Evolutionary conservation across 1,139 yeast species (phyloP).

Genomic region (Pichia sp.): DNA sequence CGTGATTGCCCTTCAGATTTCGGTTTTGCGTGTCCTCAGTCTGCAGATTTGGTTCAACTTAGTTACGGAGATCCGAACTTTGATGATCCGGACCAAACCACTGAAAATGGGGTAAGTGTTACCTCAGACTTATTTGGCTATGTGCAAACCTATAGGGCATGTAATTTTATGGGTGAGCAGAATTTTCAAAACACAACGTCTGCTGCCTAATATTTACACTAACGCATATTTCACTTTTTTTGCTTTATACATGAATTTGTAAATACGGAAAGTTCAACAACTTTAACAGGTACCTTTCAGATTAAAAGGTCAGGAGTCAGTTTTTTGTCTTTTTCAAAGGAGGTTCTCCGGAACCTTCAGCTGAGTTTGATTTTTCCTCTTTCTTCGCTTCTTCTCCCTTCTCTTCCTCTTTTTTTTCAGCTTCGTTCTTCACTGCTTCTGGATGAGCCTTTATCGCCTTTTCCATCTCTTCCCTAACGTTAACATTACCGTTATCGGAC

Average conservation of each 20-base stretch:
- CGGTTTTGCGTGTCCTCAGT: conserved; percentile 66
- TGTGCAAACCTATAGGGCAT: conserved; percentile 10
- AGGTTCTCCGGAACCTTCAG: not conserved
- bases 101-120: not conserved
- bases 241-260: not conserved
- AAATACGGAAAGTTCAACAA: not conserved
- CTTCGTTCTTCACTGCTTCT: conserved; percentile 12
- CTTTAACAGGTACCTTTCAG: too few species aligned
- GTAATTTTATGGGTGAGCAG: conserved; percentile 14
- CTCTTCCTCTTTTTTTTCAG: conserved; percentile 7
- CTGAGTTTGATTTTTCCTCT: not conserved
- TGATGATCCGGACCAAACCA: not conserved
- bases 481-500: conserved; percentile 35
- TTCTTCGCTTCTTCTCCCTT: conserved; percentile 1
- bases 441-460: conserved; percentile 17
- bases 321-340: conserved; percentile 12
- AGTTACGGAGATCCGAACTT: conserved; percentile 39
- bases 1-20: conserved; percentile 80
- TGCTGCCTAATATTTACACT: not conserved
- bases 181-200: conserved; percentile 1
- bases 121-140: not conserved
- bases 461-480: conserved; percentile 32
- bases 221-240: not conserved
- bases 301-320: not conserved
- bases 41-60: conserved; percentile 35